Evolutionary conservation across 2,329 filamentous ascomycete species (phyloP).

Genomic region (Colletotrichum sp.): DNA sequence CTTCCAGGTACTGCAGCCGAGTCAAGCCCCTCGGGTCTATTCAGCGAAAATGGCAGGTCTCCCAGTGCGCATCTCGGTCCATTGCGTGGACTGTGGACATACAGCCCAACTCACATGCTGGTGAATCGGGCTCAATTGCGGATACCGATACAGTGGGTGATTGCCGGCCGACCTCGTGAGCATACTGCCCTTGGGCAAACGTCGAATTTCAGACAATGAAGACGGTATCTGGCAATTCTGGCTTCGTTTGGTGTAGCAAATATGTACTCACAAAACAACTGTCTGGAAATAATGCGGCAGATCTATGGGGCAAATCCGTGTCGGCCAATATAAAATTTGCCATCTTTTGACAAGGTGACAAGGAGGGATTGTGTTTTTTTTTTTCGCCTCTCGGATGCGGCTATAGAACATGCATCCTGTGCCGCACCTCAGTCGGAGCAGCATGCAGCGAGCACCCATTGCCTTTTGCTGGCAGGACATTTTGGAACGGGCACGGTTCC

Average conservation of each 20-base stretch:
- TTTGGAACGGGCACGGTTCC: slow-evolving; percentile 2
- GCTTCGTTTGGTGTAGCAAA: background rate
- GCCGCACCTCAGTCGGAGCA: background rate
- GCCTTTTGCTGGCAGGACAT: background rate
- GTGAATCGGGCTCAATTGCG: background rate
- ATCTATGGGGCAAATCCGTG: slow-evolving; percentile 14
- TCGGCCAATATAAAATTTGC: slow-evolving; percentile 10
- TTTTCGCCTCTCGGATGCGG: background rate
- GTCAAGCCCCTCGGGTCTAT: slow-evolving; percentile 10
- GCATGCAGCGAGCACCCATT: background rate
- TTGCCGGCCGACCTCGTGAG: background rate
- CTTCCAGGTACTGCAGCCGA: slow-evolving; percentile 5
- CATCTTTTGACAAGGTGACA: slow-evolving; percentile 14
- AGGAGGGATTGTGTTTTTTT: background rate
- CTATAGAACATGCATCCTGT: background rate
- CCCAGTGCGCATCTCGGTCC: background rate
- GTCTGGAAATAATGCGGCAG: slow-evolving; percentile 14
- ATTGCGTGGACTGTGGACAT: background rate
- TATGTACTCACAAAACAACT: background rate
- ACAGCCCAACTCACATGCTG: background rate
- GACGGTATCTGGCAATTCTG: background rate
- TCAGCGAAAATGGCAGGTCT: background rate
- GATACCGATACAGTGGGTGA: background rate
- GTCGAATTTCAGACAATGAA: background rate
- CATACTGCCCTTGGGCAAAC: background rate